A percentile compares a stretch with the other conserved stretches of the same genome.
Conservation (phyloP, 129 eudicot genomes). For the Chrysanthemum seticuspe region DNA sequence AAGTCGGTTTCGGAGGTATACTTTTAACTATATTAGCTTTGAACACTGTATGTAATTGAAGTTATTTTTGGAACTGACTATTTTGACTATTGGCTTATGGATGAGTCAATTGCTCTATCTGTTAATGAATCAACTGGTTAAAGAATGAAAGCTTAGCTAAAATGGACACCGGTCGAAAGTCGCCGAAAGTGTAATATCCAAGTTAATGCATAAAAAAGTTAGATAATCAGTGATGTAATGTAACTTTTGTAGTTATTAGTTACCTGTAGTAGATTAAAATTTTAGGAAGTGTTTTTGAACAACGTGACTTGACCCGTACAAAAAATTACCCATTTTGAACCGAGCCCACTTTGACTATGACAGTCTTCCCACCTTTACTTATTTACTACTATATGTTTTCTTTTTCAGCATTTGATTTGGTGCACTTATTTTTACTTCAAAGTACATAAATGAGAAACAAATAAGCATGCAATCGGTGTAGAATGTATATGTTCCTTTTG, state of each 20-base stretch:
- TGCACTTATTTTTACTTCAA: too few species aligned
- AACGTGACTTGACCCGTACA: neutral
- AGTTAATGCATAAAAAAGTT: neutral
- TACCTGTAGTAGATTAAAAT: neutral
- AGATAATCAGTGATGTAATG: too few species aligned
- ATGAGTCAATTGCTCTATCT: too few species aligned
- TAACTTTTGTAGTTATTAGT: neutral
- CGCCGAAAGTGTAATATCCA: neutral
- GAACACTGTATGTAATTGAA: neutral
- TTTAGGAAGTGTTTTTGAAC: neutral
- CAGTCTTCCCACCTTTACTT: neutral
- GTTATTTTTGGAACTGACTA: too few species aligned
- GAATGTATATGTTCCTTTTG: too few species aligned
- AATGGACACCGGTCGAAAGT: neutral
- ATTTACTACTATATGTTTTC: constrained; percentile 24
- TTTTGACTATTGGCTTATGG: too few species aligned
- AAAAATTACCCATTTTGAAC: neutral
- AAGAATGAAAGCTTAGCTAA: neutral
- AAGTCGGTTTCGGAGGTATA: constrained; percentile 65
- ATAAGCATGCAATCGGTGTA: too few species aligned
- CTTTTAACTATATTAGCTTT: neutral
- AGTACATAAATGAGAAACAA: too few species aligned
- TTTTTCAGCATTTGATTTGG: too few species aligned
- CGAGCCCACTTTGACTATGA: neutral
- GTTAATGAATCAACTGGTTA: too few species aligned